Conservation (phyloP, 345 rosid genomes). For the Litchi chinensis region DNA sequence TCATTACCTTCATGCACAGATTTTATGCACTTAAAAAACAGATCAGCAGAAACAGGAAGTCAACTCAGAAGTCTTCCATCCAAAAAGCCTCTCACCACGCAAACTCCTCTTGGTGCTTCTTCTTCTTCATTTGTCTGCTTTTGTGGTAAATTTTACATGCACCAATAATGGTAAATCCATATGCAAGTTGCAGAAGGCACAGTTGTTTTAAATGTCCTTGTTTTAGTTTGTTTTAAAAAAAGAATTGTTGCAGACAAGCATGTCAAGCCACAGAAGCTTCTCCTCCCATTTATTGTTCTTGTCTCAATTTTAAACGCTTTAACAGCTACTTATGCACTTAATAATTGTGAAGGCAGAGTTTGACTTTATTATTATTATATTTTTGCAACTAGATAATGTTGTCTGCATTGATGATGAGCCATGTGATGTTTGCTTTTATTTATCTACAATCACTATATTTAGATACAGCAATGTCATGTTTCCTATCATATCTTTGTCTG, state of each 20-base stretch:
- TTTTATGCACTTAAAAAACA: background rate
- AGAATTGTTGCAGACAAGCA: background rate
- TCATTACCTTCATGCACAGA: background rate
- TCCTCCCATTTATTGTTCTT: background rate
- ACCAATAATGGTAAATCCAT: background rate
- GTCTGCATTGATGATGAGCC: slow-evolving; percentile 14
- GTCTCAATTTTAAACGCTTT: background rate
- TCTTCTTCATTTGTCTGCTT: background rate
- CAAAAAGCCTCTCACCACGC: background rate
- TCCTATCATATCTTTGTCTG: slow-evolving; percentile 18
- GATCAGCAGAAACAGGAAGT: background rate
- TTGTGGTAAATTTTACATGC: background rate
- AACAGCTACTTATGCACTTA: slow-evolving; percentile 11
- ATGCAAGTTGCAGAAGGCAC: background rate
- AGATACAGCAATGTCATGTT: background rate
- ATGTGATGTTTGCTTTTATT: slow-evolving; percentile 8
- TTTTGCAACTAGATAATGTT: slow-evolving; percentile 12
- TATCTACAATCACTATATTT: slow-evolving; percentile 6
- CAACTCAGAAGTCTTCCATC: background rate
- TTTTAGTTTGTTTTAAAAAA: background rate
- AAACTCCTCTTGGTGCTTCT: background rate
- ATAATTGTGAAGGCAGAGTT: background rate
- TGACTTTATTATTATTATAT: slow-evolving; percentile 14
- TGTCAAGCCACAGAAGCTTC: background rate
- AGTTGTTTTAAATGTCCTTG: background rate